Percentiles rank a stretch among this genome's conserved stretches.
These are phyloP conservation scores for Calonectria crousiana DNA, from an alignment of 2,329 filamentous ascomycete genomes.

Conservation along the genomic window DNA sequence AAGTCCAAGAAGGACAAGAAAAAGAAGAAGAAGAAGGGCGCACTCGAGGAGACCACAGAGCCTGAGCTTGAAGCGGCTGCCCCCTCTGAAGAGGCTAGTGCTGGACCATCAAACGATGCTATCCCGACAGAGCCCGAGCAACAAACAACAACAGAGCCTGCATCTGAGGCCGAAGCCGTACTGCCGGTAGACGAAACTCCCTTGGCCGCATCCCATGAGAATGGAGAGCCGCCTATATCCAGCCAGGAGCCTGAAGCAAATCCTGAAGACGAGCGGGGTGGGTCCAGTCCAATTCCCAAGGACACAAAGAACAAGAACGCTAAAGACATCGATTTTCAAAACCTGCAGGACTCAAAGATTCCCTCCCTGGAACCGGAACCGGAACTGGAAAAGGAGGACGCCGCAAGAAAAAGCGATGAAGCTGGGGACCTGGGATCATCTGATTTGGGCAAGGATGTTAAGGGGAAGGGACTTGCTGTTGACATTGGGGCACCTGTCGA, in stretches of 20 bases:
- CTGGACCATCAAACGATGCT: conserved; percentile 29
- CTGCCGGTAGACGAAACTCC: conserved; percentile 18
- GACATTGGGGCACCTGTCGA: conserved; percentile 34
- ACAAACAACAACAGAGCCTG: conserved; percentile 10
- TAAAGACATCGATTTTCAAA: conserved; percentile 47
- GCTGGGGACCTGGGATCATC: conserved; percentile 33
- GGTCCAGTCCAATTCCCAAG: conserved; percentile 45
- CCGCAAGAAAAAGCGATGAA: conserved; percentile 39
- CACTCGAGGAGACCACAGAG: conserved; percentile 35
- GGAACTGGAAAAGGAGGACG: conserved; percentile 44
- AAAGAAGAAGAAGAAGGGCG: conserved; percentile 48
- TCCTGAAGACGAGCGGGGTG: conserved; percentile 47
- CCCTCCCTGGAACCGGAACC: conserved; percentile 40
- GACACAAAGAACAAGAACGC: conserved; percentile 51
- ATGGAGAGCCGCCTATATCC: conserved; percentile 35
- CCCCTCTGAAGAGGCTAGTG: conserved; percentile 30
- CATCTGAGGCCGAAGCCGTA: conserved; percentile 28
- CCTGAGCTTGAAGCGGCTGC: conserved; percentile 31
- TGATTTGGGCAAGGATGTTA: conserved; percentile 31
- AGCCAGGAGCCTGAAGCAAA: conserved; percentile 41
- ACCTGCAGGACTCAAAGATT: conserved; percentile 45
- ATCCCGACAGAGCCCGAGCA: conserved; percentile 33
- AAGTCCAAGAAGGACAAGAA: conserved; percentile 53
- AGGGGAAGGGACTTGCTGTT: conserved; percentile 33
- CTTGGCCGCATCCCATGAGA: conserved; percentile 30